These are phyloP conservation scores for Artemisia annua DNA, from an alignment of 129 eudicot species.

Conservation along the genomic window DNA sequence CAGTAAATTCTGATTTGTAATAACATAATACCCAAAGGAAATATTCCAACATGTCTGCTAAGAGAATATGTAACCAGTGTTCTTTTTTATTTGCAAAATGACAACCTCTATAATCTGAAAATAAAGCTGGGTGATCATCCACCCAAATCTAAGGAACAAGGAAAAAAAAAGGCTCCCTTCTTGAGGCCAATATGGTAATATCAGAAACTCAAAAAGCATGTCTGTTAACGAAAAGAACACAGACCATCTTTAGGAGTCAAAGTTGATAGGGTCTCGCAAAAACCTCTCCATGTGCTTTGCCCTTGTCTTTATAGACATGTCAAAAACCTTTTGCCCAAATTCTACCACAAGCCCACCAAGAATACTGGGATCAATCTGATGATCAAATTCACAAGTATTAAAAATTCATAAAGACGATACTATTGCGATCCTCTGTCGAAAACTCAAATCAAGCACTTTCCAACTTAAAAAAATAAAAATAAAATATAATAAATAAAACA, in stretches of 20 bases:
- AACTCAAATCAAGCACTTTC: not conserved
- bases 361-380: conserved; percentile 83
- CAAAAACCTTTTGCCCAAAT: conserved; percentile 75
- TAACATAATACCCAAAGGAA: no score
- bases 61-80: not conserved
- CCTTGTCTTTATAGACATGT: conserved; percentile 83
- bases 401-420: not conserved
- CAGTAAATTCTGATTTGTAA: no score
- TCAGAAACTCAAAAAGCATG: conserved; percentile 5
- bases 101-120: conserved; percentile 17
- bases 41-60: no score
- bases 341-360: conserved; percentile 92
- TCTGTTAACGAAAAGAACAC: not conserved
- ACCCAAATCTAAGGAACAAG: conserved; percentile 6
- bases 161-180: conserved; percentile 7
- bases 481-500: no score
- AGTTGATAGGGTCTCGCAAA: conserved; percentile 74
- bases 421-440: not conserved
- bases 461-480: not conserved
- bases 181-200: not conserved
- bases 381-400: conserved; percentile 4
- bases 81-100: conserved; percentile 42
- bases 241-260: conserved; percentile 31
- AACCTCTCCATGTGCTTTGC: conserved; percentile 93
- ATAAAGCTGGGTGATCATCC: conserved; percentile 10